Base-by-base conservation (phyloP, 805 yeast genomes). In the Wickerhamiella hasegawae region DNA sequence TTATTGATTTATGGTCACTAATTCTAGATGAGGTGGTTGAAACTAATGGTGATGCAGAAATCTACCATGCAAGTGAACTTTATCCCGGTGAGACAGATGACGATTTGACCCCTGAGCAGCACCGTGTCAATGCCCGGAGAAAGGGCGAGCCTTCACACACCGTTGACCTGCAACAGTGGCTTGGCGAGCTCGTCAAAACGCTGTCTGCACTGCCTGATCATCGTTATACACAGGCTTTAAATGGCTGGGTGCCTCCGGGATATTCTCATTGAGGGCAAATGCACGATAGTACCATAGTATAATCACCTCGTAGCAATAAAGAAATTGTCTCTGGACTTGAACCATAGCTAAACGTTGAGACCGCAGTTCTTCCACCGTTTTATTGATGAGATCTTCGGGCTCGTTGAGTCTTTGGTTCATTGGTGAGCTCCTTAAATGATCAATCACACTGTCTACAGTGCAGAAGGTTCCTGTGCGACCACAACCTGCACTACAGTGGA, bases 401-500 rank as follows among this genome's bases (percentile, higher is more conserved):
- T 10, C 31, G 4, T 22, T 5, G 16, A n/a, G 28, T 5, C 32
- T 36, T 8, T 36, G 37, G 2, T 28, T 34, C 23, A 28, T 28
- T 6, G 22, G 20, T n/a, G 32, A 10, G 29, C 39, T 30, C n/a
- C 32, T 47, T 58, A 68, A 57, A 22, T 62, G 55, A 42, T 66
- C 68, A 10, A 66, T 54, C 10, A 56, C 45, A 31, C 54, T 43
- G 47, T 63, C 53, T 44, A 58, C 45, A 28, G 65, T 39, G 45
- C 62, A 78, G 51, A 80, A 76, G 2, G 94, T 80, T 2, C 98
- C 98, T 0, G 97, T 87, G 39, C 98, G 66, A 8, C 98, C 98
- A 55, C 95, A 87, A 0, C 98, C 98, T 2, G 97, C 97, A 11
- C 93, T 78, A 55, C 98, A 87, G 58, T 87, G 97, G 28, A 79